phyloP scores from a whole-genome alignment of 257 asterid genomes.

The Capsicum chinense region DNA sequence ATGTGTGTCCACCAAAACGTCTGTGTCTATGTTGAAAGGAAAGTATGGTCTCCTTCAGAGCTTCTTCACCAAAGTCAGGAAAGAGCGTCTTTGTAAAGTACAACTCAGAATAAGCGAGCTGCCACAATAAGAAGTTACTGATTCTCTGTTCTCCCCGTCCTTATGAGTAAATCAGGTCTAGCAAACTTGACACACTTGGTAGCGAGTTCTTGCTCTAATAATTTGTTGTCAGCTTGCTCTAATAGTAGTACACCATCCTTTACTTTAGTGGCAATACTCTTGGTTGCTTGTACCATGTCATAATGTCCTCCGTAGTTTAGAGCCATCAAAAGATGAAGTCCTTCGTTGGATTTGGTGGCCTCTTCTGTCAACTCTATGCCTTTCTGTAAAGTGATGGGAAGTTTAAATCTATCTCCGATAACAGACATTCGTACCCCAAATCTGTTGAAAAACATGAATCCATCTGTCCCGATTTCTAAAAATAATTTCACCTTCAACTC shows the following conservation, averaged over 20 bases:
- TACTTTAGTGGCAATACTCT: conserved; percentile 23
- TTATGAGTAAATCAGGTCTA: conserved; percentile 28
- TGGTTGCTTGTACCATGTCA: conserved; percentile 29
- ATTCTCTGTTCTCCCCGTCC: conserved; percentile 30
- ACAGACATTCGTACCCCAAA: neutral
- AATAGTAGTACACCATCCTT: conserved; percentile 7
- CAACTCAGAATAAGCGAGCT: too few species aligned
- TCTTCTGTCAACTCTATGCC: neutral
- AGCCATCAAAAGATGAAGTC: conserved; percentile 23
- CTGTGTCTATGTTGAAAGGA: neutral
- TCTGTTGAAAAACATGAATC: neutral
- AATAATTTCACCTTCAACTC: too few species aligned
- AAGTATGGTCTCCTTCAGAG: too few species aligned
- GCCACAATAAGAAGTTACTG: too few species aligned
- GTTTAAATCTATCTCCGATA: conserved; percentile 24
- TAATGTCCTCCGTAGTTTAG: conserved; percentile 29
- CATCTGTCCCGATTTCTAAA: too few species aligned
- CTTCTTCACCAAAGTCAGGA: too few species aligned
- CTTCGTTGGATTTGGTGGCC: neutral
- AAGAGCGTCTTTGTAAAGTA: too few species aligned
- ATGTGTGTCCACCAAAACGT: conserved; percentile 24
- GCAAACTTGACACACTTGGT: conserved; percentile 18
- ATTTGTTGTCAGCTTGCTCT: conserved; percentile 1
- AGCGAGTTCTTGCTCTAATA: neutral
- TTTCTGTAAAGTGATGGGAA: neutral